These are phyloP conservation scores for Trichaptum fuscoviolaceum DNA, from an alignment of 768 basidiomycete genomes.

Conservation along the genomic window DNA sequence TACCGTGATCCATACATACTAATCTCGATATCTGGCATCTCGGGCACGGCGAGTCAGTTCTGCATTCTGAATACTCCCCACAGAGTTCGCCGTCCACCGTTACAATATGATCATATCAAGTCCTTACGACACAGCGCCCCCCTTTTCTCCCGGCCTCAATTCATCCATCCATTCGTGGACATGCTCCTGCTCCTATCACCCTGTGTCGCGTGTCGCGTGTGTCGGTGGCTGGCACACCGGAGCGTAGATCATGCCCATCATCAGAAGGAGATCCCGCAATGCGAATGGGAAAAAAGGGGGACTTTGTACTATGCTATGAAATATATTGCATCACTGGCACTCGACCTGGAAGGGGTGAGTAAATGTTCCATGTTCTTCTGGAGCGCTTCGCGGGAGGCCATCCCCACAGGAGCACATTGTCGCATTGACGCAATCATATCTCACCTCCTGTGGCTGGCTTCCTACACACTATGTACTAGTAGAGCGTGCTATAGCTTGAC, in stretches of 20 bases:
- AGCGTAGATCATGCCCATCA: neutral
- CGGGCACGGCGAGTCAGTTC: too few species aligned
- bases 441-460: neutral
- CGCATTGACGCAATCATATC: slow-evolving; percentile 1
- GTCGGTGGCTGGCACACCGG: neutral
- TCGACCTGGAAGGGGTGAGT: too few species aligned
- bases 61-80: too few species aligned
- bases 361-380: neutral
- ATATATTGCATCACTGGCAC: too few species aligned
- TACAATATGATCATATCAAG: neutral
- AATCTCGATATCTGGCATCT: neutral
- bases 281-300: too few species aligned
- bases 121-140: neutral
- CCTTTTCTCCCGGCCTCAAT: neutral
- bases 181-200: too few species aligned
- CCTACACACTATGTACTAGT: too few species aligned
- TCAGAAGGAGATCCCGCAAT: neutral
- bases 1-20: neutral
- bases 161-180: neutral
- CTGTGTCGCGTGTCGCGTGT: neutral
- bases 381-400: neutral
- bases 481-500: too few species aligned
- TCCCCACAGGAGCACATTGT: neutral
- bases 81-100: neutral
- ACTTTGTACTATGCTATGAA: too few species aligned